Percentiles rank a stretch among this genome's conserved stretches.
Evolutionary conservation across 345 rosid genomes (phyloP).

Genomic region (Stellera chamaejasme): DNA sequence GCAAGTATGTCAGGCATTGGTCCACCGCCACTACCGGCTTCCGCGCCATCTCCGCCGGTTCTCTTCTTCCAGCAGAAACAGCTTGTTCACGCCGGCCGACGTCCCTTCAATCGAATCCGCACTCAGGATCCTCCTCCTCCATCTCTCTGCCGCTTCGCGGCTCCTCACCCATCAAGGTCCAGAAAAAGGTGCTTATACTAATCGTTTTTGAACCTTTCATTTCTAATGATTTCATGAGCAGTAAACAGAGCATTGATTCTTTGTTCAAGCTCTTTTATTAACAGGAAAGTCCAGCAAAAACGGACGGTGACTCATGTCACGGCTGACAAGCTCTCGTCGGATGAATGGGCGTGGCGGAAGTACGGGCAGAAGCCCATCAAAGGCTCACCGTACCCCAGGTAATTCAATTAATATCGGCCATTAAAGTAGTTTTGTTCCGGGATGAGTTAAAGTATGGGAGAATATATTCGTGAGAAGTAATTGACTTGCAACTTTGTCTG

Average conservation of each 20-base stretch:
- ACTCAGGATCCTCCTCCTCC: not conserved
- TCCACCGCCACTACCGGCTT: conserved; percentile 4
- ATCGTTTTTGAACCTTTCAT: not conserved
- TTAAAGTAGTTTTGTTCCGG: not conserved
- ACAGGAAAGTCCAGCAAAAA: conserved; percentile 66
- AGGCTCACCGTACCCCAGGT: conserved; percentile 93
- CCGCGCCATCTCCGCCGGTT: conserved; percentile 6
- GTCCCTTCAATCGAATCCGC: too few species aligned
- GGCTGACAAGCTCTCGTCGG: conserved; percentile 65
- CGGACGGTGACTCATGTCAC: conserved; percentile 58
- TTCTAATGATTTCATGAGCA: too few species aligned
- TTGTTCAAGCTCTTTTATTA: not conserved
- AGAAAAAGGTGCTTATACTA: conserved; percentile 37
- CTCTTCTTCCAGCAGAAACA: conserved; percentile 23
- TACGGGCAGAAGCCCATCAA: conserved; percentile 97
- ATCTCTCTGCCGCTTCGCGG: conserved; percentile 14
- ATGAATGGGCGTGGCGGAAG: conserved; percentile 96
- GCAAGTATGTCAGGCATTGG: conserved; percentile 13
- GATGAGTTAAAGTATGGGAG: too few species aligned
- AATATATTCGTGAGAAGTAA: too few species aligned
- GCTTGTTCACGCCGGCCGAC: too few species aligned
- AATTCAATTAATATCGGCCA: not conserved
- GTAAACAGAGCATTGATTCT: not conserved
- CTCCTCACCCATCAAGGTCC: conserved; percentile 32
- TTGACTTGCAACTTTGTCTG: too few species aligned